phyloP scores from a whole-genome alignment of 768 basidiomycete species.

The Suillus tomentosus region DNA sequence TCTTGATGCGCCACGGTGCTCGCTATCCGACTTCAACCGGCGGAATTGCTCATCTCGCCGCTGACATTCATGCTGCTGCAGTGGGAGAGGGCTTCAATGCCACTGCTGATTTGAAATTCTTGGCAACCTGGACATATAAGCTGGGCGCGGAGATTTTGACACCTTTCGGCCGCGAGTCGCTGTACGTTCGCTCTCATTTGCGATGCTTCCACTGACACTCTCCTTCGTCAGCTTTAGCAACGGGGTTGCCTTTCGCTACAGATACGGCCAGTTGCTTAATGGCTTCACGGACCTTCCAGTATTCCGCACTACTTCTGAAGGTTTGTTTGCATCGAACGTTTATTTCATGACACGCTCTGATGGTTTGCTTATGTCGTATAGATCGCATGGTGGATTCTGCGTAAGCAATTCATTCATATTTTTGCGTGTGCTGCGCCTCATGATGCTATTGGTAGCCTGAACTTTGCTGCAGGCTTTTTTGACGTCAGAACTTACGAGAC shows the following conservation, averaged over 20 bases:
- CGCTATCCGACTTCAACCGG: conserved; percentile 41
- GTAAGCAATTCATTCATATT: conserved; percentile 15
- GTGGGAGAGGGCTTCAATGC: conserved; percentile 32
- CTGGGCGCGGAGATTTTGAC: conserved; percentile 49
- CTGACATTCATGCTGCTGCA: conserved; percentile 25
- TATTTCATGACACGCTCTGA: not conserved
- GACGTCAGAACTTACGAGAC: conserved; percentile 42
- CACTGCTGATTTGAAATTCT: conserved; percentile 41
- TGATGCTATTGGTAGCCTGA: conserved; percentile 28
- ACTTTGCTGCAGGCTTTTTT: conserved; percentile 54
- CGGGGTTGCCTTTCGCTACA: conserved; percentile 45
- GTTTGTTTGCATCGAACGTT: conserved; percentile 18
- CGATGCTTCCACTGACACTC: not conserved
- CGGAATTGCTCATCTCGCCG: conserved; percentile 31
- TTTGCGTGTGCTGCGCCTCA: conserved; percentile 24
- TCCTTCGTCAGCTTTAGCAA: conserved; percentile 38
- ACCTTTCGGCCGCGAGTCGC: conserved; percentile 48
- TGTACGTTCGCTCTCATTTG: conserved; percentile 21
- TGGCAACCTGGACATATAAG: conserved; percentile 49
- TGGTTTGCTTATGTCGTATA: conserved; percentile 5
- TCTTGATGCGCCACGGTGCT: conserved; percentile 42
- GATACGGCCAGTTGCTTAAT: conserved; percentile 49
- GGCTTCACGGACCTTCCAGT: conserved; percentile 47
- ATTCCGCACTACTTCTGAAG: conserved; percentile 49
- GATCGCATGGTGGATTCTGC: conserved; percentile 38